phyloP scores from a whole-genome alignment of 106 monocot genomes.

The Narthecium ossifragum region DNA sequence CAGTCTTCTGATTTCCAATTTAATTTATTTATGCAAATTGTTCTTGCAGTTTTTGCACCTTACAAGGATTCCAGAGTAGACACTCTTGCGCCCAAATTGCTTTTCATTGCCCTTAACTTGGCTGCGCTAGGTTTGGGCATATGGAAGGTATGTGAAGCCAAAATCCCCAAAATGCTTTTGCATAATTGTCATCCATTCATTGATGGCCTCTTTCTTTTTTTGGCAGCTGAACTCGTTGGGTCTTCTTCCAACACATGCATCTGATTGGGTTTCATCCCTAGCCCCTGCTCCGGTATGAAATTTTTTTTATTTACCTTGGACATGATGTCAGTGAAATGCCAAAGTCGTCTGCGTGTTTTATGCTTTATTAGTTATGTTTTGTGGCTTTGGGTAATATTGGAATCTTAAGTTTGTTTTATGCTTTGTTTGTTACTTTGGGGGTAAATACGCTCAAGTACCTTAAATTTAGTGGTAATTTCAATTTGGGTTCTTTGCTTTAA shows the following conservation, averaged over 20 bases:
- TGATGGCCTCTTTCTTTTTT: constrained; percentile 5
- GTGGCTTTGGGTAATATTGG: background rate
- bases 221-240: constrained; percentile 82
- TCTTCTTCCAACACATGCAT: constrained; percentile 90
- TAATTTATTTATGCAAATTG: constrained; percentile 1
- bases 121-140: constrained; percentile 62
- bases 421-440: background rate
- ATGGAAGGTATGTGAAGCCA: constrained; percentile 34
- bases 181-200: background rate
- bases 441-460: too few relatives aligned
- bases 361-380: background rate
- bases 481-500: too few relatives aligned
- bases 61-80: constrained; percentile 86
- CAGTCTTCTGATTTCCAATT: background rate
- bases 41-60: constrained; percentile 80
- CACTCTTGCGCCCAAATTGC: constrained; percentile 54
- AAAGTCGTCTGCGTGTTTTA: background rate
- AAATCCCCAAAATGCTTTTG: too few relatives aligned
- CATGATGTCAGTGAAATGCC: background rate
- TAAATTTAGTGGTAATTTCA: too few relatives aligned
- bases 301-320: background rate
- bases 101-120: constrained; percentile 78
- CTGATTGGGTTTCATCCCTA: constrained; percentile 94
- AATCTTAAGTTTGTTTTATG: too few relatives aligned
- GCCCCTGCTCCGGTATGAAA: constrained; percentile 61